These are phyloP conservation scores for Fusarium sp. DNA, from an alignment of 2,329 filamentous ascomycete species.

Conservation along the genomic window DNA sequence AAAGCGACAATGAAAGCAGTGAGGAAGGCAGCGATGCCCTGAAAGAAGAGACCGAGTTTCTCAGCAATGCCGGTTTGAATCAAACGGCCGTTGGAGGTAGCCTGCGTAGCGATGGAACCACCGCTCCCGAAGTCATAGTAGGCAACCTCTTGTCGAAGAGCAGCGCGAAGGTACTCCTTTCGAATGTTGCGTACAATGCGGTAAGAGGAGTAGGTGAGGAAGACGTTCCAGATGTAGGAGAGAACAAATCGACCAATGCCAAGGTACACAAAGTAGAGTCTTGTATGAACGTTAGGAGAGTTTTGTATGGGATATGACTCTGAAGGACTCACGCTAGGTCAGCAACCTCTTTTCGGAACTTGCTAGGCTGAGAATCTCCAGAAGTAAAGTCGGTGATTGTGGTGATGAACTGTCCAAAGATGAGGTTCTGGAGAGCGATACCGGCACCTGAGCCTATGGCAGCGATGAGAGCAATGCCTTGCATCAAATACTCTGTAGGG, in stretches of 20 bases:
- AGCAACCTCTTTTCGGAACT: conserved; percentile 46
- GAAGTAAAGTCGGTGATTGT: conserved; percentile 47
- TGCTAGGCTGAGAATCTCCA: conserved; percentile 33
- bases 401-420: conserved; percentile 52
- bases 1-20: conserved; percentile 53
- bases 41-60: conserved; percentile 52
- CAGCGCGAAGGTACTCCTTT: conserved; percentile 58
- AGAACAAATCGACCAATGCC: conserved; percentile 63
- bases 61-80: conserved; percentile 54
- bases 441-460: conserved; percentile 51
- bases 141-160: conserved; percentile 60
- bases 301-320: no score
- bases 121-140: conserved; percentile 56
- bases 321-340: conserved; percentile 50
- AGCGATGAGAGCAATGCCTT: conserved; percentile 43
- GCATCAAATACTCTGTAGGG: conserved; percentile 41
- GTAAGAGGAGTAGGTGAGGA: conserved; percentile 60
- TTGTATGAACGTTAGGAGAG: conserved; percentile 42
- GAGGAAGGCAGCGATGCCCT: conserved; percentile 50
- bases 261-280: conserved; percentile 67
- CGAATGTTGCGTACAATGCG: conserved; percentile 60
- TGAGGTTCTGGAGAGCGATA: conserved; percentile 51
- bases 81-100: conserved; percentile 52
- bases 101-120: conserved; percentile 54
- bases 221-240: conserved; percentile 56